Evolutionary conservation across 169 alveolate genomes (phyloP).

Genomic region (Plasmodium knowlesi): DNA sequence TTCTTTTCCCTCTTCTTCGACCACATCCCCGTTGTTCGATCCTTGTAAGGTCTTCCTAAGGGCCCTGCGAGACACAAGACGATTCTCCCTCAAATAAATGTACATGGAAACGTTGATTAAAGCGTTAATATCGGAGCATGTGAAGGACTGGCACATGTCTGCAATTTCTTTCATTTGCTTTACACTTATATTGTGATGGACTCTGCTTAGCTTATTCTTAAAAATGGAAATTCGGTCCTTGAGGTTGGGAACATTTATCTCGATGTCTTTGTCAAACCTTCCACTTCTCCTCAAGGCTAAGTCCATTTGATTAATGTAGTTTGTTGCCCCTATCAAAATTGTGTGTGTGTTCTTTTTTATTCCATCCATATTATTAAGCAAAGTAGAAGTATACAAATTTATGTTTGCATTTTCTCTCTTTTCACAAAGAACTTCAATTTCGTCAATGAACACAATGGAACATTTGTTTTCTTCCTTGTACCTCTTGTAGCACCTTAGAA

Average conservation of each 20-base stretch:
- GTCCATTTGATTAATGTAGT: conserved; percentile 91
- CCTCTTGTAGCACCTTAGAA: conserved; percentile 57
- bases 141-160: conserved; percentile 88
- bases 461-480: conserved; percentile 67
- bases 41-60: background rate
- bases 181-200: conserved; percentile 76
- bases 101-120: conserved; percentile 81
- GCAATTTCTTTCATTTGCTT: conserved; percentile 76
- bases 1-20: background rate
- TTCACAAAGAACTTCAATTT: conserved; percentile 82
- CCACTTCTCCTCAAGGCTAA: conserved; percentile 97
- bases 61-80: conserved; percentile 13
- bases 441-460: conserved; percentile 83
- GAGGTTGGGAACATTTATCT: conserved; percentile 93
- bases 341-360: conserved; percentile 65
- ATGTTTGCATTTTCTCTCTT: conserved; percentile 71
- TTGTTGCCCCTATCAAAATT: conserved; percentile 94
- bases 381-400: conserved; percentile 43
- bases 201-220: conserved; percentile 76
- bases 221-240: conserved; percentile 92
- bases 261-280: conserved; percentile 95
- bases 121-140: conserved; percentile 89
- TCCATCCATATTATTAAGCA: conserved; percentile 73
- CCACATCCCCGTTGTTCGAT: background rate
- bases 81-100: conserved; percentile 26